Base-by-base conservation (phyloP, 2,329 filamentous ascomycete genomes). In the Apiospora marii region DNA sequence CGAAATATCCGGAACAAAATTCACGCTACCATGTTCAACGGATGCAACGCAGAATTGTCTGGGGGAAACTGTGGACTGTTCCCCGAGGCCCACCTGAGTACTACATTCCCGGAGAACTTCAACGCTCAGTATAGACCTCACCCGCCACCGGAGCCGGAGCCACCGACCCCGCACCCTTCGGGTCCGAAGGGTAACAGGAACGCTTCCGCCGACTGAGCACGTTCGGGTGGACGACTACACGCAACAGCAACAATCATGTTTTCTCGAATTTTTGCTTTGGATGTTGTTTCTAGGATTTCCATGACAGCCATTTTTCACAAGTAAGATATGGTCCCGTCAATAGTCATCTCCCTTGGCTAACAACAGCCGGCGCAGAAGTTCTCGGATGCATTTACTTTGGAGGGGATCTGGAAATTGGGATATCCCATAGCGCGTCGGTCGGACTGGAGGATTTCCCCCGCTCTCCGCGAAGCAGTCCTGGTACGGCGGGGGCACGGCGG, bases 111-210 rank as follows among this genome's bases (percentile, higher is more conserved):
- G 7, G 30, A 10, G 58, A 16, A 64, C 34, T 41, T 64, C 14
- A 24, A 37, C 2, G 49, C 34, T 14, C 34, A 22, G n/a, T 72
- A 78, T 72, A 80, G 77, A 41, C 80, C 80, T 12, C 67, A 74
- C 30, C 80, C 80, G 46, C 77, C 78, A 69, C 80, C 80, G 49
- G 76, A 73, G 34, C 80, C 80, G 24, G 78, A 80, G 44, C 79
- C 80, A 67, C 78, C 79, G 19, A 78, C 77, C 6, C 80, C 80
- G 46, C 75, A 78, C 30, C 80, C 79, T 58, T 74, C 77, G 10
- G 71, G 67, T 27, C 78, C 78, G 16, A 74, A 78, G 5, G 30
- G 53, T 19, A 19, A 10, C 30, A 37, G 30, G 22, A 1, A 37
- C 37, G 53, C 12, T 13, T 61, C 53, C 30, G 53, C 53, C 53